Percentiles rank a stretch among this genome's conserved stretches.
These are phyloP conservation scores for Penicillium sp. DNA, from an alignment of 2,329 filamentous ascomycete species.

Conservation along the genomic window DNA sequence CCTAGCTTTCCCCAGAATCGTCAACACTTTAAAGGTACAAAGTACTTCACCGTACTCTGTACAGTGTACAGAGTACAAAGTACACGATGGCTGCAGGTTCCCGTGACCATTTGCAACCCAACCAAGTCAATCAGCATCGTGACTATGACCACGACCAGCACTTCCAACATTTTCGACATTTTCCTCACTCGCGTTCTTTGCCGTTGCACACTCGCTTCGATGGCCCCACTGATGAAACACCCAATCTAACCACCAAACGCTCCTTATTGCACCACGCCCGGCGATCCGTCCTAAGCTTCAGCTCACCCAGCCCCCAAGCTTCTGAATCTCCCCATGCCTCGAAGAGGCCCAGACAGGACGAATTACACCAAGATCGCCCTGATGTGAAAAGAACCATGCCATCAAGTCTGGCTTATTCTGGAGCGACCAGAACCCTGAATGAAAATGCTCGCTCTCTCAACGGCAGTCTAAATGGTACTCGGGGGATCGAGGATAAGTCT, in stretches of 20 bases:
- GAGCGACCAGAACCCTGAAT: slow-evolving; percentile 25
- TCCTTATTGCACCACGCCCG: slow-evolving; percentile 34
- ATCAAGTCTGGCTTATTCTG: slow-evolving; percentile 31
- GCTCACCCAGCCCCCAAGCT: slow-evolving; percentile 20
- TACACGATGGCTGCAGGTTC: slow-evolving; percentile 5
- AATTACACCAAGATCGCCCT: slow-evolving; percentile 23
- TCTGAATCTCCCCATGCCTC: slow-evolving; percentile 27
- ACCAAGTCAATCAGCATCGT: background rate
- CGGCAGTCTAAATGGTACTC: slow-evolving; percentile 8
- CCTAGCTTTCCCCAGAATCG: slow-evolving; percentile 6
- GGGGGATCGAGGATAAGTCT: slow-evolving; percentile 29
- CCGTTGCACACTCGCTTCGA: slow-evolving; percentile 20
- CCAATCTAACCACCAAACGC: slow-evolving; percentile 42
- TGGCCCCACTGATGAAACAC: slow-evolving; percentile 46
- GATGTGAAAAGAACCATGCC: slow-evolving; percentile 35
- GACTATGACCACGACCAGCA: background rate
- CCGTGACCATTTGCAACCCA: slow-evolving; percentile 7
- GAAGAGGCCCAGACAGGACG: slow-evolving; percentile 26
- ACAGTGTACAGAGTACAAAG: background rate
- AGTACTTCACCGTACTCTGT: background rate
- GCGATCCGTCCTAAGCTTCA: slow-evolving; percentile 30
- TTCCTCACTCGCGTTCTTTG: slow-evolving; percentile 5
- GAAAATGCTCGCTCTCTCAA: slow-evolving; percentile 27
- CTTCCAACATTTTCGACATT: background rate
- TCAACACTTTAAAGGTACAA: background rate